Evolutionary conservation across 352 stramenopile species (phyloP).

Genomic region (Pythium aphanidermatum): DNA sequence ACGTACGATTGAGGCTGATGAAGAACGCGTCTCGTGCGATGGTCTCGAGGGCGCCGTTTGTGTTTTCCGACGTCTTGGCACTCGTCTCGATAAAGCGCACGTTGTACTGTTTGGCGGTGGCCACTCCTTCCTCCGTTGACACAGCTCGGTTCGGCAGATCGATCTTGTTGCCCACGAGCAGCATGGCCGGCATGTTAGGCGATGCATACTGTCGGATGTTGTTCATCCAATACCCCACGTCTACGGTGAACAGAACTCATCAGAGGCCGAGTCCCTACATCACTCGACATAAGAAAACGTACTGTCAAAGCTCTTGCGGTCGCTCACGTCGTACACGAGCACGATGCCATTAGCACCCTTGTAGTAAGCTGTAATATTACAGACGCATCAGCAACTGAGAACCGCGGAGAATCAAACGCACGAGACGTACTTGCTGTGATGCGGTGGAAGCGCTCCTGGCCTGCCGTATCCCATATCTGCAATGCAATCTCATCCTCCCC

Average conservation of each 20-base stretch:
- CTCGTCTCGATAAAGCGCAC: conserved; percentile 89
- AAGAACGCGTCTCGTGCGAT: conserved; percentile 82
- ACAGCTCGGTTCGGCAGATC: conserved; percentile 85
- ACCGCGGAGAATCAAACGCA: conserved; percentile 1
- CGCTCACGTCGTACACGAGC: conserved; percentile 91
- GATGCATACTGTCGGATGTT: conserved; percentile 90
- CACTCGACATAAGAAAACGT: conserved; percentile 32
- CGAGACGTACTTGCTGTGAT: conserved; percentile 86
- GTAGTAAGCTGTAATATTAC: conserved; percentile 84
- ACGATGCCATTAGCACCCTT: conserved; percentile 92
- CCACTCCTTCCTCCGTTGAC: conserved; percentile 68
- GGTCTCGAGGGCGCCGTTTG: conserved; percentile 77
- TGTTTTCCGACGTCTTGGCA: conserved; percentile 86
- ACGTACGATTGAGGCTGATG: conserved; percentile 84
- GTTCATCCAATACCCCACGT: conserved; percentile 95
- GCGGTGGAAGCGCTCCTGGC: conserved; percentile 91
- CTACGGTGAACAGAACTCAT: conserved; percentile 24
- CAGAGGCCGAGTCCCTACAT: no score
- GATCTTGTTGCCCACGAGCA: conserved; percentile 91
- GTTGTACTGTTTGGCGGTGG: conserved; percentile 75
- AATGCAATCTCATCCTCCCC: conserved; percentile 83
- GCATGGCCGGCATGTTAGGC: conserved; percentile 67
- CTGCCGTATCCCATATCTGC: conserved; percentile 94
- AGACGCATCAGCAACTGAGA: no score
- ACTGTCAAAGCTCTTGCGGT: conserved; percentile 91